These are phyloP conservation scores for Domatiomyces globalis DNA, from an alignment of 2,329 filamentous ascomycete genomes.

Conservation along the genomic window DNA sequence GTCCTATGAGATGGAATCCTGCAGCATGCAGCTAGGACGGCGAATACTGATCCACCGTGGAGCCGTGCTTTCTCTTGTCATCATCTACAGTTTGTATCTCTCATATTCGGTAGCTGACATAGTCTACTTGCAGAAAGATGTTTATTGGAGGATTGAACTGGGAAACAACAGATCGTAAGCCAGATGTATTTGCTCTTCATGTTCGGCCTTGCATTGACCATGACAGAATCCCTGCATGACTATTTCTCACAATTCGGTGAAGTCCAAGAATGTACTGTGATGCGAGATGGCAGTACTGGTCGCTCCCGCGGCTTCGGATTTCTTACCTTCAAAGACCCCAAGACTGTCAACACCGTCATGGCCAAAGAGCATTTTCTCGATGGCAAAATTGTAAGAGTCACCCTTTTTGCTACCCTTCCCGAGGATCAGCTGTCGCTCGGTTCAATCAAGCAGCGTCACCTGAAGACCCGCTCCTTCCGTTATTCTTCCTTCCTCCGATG, in stretches of 20 bases:
- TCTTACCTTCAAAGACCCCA: constrained; percentile 85
- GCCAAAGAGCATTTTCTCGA: constrained; percentile 98
- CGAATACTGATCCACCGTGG: background rate
- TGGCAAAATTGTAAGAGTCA: constrained; percentile 75
- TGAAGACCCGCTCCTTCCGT: background rate
- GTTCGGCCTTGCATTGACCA: constrained; percentile 3
- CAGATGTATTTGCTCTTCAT: background rate
- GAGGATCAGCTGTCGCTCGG: constrained; percentile 11
- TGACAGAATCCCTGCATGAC: constrained; percentile 77
- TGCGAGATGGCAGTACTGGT: constrained; percentile 88
- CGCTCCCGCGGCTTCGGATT: constrained; percentile 94
- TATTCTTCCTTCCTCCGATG: background rate
- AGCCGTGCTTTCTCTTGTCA: background rate
- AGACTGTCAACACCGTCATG: constrained; percentile 98
- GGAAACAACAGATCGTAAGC: constrained; percentile 96
- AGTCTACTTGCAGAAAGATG: constrained; percentile 65
- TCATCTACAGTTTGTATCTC: background rate
- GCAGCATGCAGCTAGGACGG: background rate
- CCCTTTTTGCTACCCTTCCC: constrained; percentile 15
- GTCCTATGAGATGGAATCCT: background rate
- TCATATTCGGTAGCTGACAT: constrained; percentile 21
- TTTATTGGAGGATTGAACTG: constrained; percentile 98
- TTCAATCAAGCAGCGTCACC: background rate
- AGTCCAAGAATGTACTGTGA: constrained; percentile 96
- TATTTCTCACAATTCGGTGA: constrained; percentile 98